These are phyloP conservation scores for Madurella fahalii DNA, from an alignment of 2,329 filamentous ascomycete genomes.

Conservation along the genomic window DNA sequence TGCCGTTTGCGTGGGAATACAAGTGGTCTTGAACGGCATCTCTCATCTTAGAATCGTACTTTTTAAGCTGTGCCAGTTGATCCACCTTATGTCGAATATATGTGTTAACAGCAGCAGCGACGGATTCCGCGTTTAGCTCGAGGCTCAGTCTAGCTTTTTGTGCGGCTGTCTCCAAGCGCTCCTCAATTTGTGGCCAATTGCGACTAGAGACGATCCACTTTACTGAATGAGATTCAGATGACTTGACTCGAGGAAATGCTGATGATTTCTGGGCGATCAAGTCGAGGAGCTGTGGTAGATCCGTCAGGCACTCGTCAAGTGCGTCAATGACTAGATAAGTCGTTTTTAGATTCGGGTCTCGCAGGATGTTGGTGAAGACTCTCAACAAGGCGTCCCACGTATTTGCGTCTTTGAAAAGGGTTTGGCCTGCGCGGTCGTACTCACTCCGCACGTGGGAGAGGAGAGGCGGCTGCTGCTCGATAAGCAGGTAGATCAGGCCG, in stretches of 20 bases:
- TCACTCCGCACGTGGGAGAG: constrained; percentile 32
- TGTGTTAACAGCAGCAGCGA: constrained; percentile 30
- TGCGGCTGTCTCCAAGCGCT: constrained; percentile 21
- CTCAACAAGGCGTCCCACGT: constrained; percentile 35
- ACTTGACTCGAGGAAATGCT: constrained; percentile 31
- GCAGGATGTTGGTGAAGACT: constrained; percentile 39
- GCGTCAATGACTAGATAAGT: constrained; percentile 43
- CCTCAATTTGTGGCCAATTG: constrained; percentile 36
- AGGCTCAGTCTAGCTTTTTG: constrained; percentile 31
- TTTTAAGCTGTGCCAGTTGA: constrained; percentile 28
- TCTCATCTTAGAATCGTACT: constrained; percentile 23
- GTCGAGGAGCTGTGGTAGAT: constrained; percentile 32
- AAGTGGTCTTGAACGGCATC: constrained; percentile 25
- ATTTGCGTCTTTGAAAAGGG: constrained; percentile 36
- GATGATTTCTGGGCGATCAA: constrained; percentile 31
- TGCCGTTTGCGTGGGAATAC: constrained; percentile 31
- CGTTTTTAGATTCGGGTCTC: constrained; percentile 29
- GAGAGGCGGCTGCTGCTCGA: constrained; percentile 31
- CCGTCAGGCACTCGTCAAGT: constrained; percentile 42
- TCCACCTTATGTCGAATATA: constrained; percentile 37
- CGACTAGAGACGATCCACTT: constrained; percentile 45
- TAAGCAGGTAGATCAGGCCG: constrained; percentile 31
- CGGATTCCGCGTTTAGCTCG: constrained; percentile 34
- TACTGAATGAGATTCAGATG: constrained; percentile 24
- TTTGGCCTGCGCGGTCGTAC: not conserved